Evolutionary conservation across 805 yeast genomes (phyloP), one percentile per base, ranked within the genome.

Genomic region (Saccharomycopsis oosterbeekiorum): DNA sequence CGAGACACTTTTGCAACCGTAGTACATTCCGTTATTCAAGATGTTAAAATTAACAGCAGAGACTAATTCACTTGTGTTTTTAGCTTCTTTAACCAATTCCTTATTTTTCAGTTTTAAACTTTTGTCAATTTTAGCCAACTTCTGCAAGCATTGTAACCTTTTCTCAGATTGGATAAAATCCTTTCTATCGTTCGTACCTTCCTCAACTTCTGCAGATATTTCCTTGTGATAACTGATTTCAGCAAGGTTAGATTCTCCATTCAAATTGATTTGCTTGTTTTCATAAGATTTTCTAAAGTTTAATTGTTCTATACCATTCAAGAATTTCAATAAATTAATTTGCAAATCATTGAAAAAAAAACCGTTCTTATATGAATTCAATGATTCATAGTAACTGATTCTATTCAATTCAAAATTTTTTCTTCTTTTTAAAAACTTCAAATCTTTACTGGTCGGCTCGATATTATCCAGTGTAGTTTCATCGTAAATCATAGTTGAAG

Each of bases 351-450:
- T 59, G 21, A 37, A 43, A 57, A 60, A 47, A 11, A 61, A 50
- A 2, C 73, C 73, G 47, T 68, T 66, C 47, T 62, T 65, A 51
- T 66, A 67, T 29, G 65, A 68, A 57, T 66, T 75, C 57, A 80
- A 67, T 50, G 73, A 74, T 64, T 76, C 77, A 66, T 76, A 71
- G 67, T 80, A 80, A 58, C 79, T 81, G 59, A 77, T 74, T 61
- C 80, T 76, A 12, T 75, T 71, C 1, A 78, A 66, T 62, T 80
- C 82, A 66, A 76, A 80, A 0, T 65, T 64, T 58, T 76, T 72
- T 36, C 76, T 66, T 63, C 75, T 75, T 24, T 62, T 59, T 19
- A 78, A 65, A 24, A 74, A 67, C 63, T 74, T 74, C 73, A 73
- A 73, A 57, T 74, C 77, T 59, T 78, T 67, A 17, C 39, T 24